These are phyloP conservation scores for Coemansia sp. DNA, from an alignment of 192 early-diverging fungal species.

Conservation along the genomic window DNA sequence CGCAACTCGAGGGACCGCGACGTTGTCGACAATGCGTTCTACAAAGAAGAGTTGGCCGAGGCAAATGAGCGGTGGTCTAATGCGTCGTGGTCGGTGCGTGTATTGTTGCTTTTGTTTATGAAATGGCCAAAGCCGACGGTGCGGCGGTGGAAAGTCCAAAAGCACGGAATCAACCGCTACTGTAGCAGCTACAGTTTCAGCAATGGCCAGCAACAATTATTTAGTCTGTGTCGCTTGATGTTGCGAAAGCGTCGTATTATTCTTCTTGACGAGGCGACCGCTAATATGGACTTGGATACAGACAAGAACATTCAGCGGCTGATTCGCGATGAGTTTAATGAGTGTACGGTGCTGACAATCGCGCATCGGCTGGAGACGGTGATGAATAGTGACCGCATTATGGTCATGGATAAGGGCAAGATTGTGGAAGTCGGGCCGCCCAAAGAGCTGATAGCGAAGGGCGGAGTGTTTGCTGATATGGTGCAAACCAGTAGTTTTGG, in stretches of 20 bases:
- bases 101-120: constrained; percentile 1
- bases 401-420: constrained; percentile 71
- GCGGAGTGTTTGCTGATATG: constrained; percentile 30
- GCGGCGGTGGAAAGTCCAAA: not conserved
- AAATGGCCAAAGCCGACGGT: not conserved
- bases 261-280: constrained; percentile 70
- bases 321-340: constrained; percentile 56
- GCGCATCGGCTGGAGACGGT: constrained; percentile 75
- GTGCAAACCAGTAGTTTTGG: constrained; percentile 26
- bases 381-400: constrained; percentile 65
- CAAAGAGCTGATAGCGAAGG: constrained; percentile 54
- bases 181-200: constrained; percentile 19
- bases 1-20: not conserved
- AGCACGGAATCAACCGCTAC: not conserved
- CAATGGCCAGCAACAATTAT: constrained; percentile 62
- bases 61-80: constrained; percentile 8
- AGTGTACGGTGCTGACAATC: constrained; percentile 60
- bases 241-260: constrained; percentile 58
- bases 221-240: constrained; percentile 63
- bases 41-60: not conserved
- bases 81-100: constrained; percentile 8
- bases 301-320: constrained; percentile 25
- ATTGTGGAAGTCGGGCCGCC: constrained; percentile 68
- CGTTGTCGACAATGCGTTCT: not conserved
- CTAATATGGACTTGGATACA: constrained; percentile 57